phyloP scores from a whole-genome alignment of 192 early-diverging fungal genomes.

The Chytriomyces confervae region DNA sequence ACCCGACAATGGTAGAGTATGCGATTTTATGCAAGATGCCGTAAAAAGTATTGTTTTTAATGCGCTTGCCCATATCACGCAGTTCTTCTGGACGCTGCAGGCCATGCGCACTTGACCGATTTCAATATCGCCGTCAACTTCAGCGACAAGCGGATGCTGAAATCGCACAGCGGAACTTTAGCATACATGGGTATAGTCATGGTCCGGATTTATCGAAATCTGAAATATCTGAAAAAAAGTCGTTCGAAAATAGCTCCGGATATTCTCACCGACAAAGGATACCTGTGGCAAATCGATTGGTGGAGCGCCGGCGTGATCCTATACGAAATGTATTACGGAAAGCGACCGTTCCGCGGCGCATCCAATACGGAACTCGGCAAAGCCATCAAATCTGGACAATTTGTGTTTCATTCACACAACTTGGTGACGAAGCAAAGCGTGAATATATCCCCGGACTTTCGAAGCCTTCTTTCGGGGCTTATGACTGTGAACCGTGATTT shows the following conservation, averaged over 20 bases:
- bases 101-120: slow-evolving; percentile 62
- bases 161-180: slow-evolving; percentile 83
- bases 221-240: too few relatives aligned
- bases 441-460: slow-evolving; percentile 25
- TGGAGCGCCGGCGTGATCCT: slow-evolving; percentile 90
- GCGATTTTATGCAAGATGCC: slow-evolving; percentile 50
- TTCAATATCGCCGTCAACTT: slow-evolving; percentile 63
- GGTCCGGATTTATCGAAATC: too few relatives aligned
- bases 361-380: slow-evolving; percentile 64
- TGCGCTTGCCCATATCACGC: slow-evolving; percentile 48
- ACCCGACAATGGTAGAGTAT: slow-evolving; percentile 36
- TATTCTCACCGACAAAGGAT: slow-evolving; percentile 38
- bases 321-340: slow-evolving; percentile 86
- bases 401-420: slow-evolving; percentile 64
- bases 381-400: slow-evolving; percentile 61
- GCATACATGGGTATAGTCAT: slow-evolving; percentile 78
- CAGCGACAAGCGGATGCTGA: slow-evolving; percentile 48
- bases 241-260: slow-evolving; percentile 38
- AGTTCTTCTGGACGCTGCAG: slow-evolving; percentile 55
- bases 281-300: slow-evolving; percentile 77
- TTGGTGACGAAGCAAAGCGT: slow-evolving; percentile 36
- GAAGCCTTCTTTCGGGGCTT: slow-evolving; percentile 48
- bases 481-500: slow-evolving; percentile 71
- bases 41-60: slow-evolving; percentile 49
- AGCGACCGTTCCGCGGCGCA: slow-evolving; percentile 71